phyloP scores from a whole-genome alignment of 495 filamentous ascomycete genomes.

The Rhizodiscina lignyota region DNA sequence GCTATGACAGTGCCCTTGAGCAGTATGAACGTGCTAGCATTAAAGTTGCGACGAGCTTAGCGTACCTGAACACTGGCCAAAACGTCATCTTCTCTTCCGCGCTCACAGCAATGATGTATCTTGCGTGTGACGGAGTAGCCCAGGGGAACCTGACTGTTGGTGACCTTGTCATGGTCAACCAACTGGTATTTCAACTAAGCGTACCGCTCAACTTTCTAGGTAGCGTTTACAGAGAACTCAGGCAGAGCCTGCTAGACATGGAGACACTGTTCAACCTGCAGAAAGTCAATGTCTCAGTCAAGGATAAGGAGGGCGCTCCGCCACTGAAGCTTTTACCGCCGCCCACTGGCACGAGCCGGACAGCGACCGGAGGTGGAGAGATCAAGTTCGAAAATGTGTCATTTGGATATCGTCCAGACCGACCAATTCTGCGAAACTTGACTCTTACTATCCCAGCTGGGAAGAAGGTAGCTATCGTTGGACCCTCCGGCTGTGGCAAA shows the following conservation, averaged over 20 bases:
- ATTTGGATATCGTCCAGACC: constrained; percentile 78
- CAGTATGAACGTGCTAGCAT: constrained; percentile 87
- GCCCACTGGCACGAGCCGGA: no score
- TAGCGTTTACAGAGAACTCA: constrained; percentile 85
- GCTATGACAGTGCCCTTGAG: constrained; percentile 77
- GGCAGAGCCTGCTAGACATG: constrained; percentile 93
- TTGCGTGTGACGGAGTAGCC: constrained; percentile 77
- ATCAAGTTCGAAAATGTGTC: constrained; percentile 89
- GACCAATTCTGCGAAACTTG: constrained; percentile 74
- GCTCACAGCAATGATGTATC: constrained; percentile 95
- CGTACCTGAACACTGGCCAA: constrained; percentile 93
- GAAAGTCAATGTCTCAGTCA: constrained; percentile 83
- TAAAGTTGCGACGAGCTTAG: constrained; percentile 84
- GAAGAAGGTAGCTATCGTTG: constrained; percentile 89
- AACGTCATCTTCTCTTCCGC: constrained; percentile 94
- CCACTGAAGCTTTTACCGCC: constrained; percentile 50
- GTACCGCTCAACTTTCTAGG: constrained; percentile 94
- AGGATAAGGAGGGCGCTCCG: constrained; percentile 56
- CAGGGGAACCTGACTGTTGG: constrained; percentile 74
- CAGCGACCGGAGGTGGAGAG: constrained; percentile 70
- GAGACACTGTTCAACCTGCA: constrained; percentile 98
- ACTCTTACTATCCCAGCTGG: constrained; percentile 83
- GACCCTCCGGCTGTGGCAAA: constrained; percentile 90
- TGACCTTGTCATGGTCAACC: constrained; percentile 95
- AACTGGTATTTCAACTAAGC: constrained; percentile 94